Base-by-base conservation (phyloP, 306 rosid genomes). In the Lathyrus oleraceus region DNA sequence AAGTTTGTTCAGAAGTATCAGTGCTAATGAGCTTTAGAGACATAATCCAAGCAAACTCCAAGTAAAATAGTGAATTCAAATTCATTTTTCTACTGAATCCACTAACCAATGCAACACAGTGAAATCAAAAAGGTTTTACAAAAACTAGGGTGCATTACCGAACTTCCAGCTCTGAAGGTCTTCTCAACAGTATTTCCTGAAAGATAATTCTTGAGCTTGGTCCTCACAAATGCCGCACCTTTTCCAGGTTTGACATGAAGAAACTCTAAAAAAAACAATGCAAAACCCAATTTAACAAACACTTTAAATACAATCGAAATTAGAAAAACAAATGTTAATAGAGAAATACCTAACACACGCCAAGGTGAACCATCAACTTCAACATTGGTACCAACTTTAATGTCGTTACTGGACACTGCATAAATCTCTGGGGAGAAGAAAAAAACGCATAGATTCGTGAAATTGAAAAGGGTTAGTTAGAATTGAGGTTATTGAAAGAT, bases 241-340 rank as follows among this genome's bases (percentile, higher is more conserved):
- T 90, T 94, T 28, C 97, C 99, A 42, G 99, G 99, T 79, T 94
- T 94, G 8, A 94, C 97, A 15, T 94, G 98, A 65, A 94, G 97
- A 84, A 94, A 94, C 85, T 94, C 98, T 94, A 69, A 48, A 70
- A 25, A 11, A 16, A 74, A 72, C 45, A 74, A 74, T 20, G 5
- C 60, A 74, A 65, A 64, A 42, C 14, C 9, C 8, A 65, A 65
- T 30, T 43, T 6, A 51, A 7, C 32, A 17, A 5, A 19, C 0
- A 65, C 0, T 5, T 9, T 1, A 1, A 14, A 7, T 13, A 11
- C 4, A 65, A 42, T 35, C 4, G 15, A 32, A 66, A 57, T 27
- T 7, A 61, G 25, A 61, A 5, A 40, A 6, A 53, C 10, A 43
- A 54, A 40, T 4, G 16, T 2, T 10, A 2, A 16, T 8, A 47